Evolutionary conservation across 2,329 filamentous ascomycete genomes (phyloP).

Genomic region (Sordariomycetes sp.): DNA sequence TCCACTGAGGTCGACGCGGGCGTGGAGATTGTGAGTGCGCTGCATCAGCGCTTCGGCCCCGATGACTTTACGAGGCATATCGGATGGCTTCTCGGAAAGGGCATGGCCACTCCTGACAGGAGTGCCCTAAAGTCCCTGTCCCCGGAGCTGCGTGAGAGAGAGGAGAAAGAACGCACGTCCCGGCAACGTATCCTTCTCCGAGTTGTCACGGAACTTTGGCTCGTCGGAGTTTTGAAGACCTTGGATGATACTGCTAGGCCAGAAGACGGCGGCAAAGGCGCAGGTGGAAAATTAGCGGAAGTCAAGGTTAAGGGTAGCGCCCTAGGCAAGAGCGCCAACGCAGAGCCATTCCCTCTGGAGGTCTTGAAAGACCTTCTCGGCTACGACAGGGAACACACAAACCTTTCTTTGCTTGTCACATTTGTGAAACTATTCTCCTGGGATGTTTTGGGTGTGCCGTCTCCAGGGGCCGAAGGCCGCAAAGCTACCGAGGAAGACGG

Average conservation of each 20-base stretch:
- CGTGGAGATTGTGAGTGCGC: conserved; percentile 85
- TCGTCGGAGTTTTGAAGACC: conserved; percentile 77
- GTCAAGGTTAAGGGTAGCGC: conserved; percentile 39
- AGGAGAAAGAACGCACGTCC: conserved; percentile 85
- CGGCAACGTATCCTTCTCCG: conserved; percentile 77
- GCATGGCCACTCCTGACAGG: conserved; percentile 83
- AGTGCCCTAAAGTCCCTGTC: conserved; percentile 63
- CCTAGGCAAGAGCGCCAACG: conserved; percentile 48
- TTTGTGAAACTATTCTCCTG: conserved; percentile 95
- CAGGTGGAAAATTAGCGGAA: conserved; percentile 48
- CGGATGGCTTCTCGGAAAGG: conserved; percentile 84
- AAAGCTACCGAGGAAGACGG: conserved; percentile 78
- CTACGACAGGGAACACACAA: conserved; percentile 83
- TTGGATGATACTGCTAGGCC: conserved; percentile 53
- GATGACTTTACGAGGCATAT: conserved; percentile 82
- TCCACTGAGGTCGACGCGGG: conserved; percentile 85
- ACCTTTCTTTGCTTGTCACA: conserved; percentile 79
- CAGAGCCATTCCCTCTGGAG: conserved; percentile 90
- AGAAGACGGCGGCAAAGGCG: conserved; percentile 49
- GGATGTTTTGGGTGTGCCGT: conserved; percentile 79
- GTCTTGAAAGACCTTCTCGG: conserved; percentile 95
- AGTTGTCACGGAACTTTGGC: conserved; percentile 91
- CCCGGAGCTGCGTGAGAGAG: conserved; percentile 76
- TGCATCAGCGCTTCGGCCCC: conserved; percentile 89
- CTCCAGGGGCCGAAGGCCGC: conserved; percentile 59